These are phyloP conservation scores for Rhodotorula mucilaginosa DNA, from an alignment of 1,284 basidiomycete genomes.

Conservation along the genomic window DNA sequence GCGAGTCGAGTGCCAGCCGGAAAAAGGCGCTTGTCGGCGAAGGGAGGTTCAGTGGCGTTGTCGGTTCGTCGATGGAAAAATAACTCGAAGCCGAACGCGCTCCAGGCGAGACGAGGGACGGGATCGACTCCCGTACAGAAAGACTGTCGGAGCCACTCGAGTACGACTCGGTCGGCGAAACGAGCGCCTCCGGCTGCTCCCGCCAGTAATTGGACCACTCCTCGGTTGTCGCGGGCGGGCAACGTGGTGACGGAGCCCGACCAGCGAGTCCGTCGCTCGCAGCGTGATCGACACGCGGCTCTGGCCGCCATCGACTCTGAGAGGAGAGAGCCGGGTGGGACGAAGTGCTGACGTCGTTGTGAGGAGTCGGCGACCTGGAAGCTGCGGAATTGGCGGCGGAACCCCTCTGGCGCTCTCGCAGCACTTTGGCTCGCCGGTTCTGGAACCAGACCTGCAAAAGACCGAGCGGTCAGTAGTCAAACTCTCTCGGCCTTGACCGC, in stretches of 20 bases:
- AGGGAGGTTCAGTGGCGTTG: conserved; percentile 1
- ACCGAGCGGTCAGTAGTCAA: neutral
- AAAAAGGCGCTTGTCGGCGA: conserved; percentile 20
- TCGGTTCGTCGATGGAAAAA: conserved; percentile 6
- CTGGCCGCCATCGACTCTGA: too few relatives aligned
- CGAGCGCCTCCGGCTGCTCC: too few relatives aligned
- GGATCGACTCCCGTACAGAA: neutral
- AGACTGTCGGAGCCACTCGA: too few relatives aligned
- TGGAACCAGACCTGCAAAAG: conserved; percentile 45
- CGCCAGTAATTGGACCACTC: too few relatives aligned
- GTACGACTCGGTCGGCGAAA: too few relatives aligned
- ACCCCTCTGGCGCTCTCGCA: conserved; percentile 21
- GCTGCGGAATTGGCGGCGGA: neutral
- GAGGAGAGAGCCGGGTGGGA: too few relatives aligned
- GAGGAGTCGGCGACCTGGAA: too few relatives aligned
- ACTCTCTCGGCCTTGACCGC: neutral
- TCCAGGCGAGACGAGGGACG: conserved; percentile 3
- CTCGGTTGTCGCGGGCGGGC: too few relatives aligned
- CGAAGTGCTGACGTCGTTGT: too few relatives aligned
- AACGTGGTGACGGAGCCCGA: too few relatives aligned
- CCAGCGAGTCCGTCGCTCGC: too few relatives aligned
- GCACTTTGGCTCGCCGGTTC: conserved; percentile 45
- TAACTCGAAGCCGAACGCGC: conserved; percentile 12
- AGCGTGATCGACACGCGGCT: too few relatives aligned
- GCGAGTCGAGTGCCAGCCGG: conserved; percentile 25